phyloP scores from a whole-genome alignment of 2,329 filamentous ascomycete genomes.

The Ustulina deusta region DNA sequence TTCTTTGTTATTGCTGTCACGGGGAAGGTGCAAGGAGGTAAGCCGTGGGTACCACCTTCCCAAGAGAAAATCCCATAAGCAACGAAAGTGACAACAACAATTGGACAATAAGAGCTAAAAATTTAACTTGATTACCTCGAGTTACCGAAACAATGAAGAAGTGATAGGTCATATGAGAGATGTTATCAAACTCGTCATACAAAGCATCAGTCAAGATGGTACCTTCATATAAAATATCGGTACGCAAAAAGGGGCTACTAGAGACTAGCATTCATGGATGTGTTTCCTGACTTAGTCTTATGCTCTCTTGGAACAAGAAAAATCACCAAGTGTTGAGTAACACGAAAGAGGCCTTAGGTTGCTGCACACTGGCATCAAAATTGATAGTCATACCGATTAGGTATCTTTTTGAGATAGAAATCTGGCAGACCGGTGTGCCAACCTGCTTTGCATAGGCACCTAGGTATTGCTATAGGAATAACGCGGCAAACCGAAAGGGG shows the following conservation, averaged over 20 bases:
- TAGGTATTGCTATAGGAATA: background rate
- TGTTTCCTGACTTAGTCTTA: background rate
- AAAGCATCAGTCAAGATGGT: background rate
- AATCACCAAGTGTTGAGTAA: background rate
- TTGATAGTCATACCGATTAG: background rate
- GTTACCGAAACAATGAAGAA: background rate
- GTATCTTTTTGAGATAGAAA: background rate
- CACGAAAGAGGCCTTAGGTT: background rate
- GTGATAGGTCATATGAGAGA: background rate
- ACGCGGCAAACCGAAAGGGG: too few species aligned
- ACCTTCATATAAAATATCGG: background rate
- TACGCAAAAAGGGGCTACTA: background rate
- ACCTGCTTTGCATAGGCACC: background rate
- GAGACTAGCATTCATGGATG: background rate
- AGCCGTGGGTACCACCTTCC: background rate
- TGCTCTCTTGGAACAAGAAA: background rate
- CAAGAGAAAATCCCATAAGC: background rate
- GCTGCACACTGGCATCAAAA: background rate
- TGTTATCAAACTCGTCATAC: background rate
- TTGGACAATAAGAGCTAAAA: background rate
- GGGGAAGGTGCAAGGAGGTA: background rate
- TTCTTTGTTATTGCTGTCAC: background rate
- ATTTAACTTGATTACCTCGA: background rate
- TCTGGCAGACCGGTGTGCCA: too few species aligned
- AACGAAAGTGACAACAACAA: background rate